Evolutionary conservation across 805 yeast genomes (phyloP).

Genomic region (Ogataea degrootiae): DNA sequence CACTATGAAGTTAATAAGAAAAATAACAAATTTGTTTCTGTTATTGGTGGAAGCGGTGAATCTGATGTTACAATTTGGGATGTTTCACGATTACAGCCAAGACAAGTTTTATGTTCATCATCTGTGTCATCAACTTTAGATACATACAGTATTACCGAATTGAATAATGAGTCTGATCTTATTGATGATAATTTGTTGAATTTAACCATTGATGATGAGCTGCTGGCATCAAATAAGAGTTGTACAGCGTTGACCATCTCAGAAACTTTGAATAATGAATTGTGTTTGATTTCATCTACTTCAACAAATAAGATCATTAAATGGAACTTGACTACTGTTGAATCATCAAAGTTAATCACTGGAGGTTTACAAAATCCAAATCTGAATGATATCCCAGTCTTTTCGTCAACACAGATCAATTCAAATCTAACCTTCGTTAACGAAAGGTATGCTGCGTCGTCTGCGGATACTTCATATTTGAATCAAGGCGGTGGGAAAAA

Average conservation of each 20-base stretch:
- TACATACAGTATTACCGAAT: slow-evolving; percentile 21
- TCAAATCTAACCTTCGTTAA: slow-evolving; percentile 37
- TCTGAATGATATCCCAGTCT: slow-evolving; percentile 11
- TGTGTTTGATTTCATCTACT: slow-evolving; percentile 16
- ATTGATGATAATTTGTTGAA: slow-evolving; percentile 20
- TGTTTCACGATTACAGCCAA: slow-evolving; percentile 55
- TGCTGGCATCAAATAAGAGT: slow-evolving; percentile 17
- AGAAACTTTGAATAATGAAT: slow-evolving; percentile 5
- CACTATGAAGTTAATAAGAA: slow-evolving; percentile 31
- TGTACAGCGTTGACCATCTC: slow-evolving; percentile 19
- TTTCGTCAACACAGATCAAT: slow-evolving; percentile 32
- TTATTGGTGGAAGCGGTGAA: slow-evolving; percentile 62
- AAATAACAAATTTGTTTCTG: slow-evolving; percentile 42
- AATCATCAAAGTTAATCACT: slow-evolving; percentile 30
- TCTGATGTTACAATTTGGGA: slow-evolving; percentile 73
- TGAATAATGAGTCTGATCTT: slow-evolving; percentile 17
- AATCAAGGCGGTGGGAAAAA: slow-evolving; percentile 2
- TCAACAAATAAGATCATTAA: slow-evolving; percentile 23
- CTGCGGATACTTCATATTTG: slow-evolving; percentile 2
- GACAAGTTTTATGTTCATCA: slow-evolving; percentile 24
- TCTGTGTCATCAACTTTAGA: slow-evolving; percentile 22
- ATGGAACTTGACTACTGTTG: slow-evolving; percentile 35
- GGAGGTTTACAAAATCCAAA: slow-evolving; percentile 10
- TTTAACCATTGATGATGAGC: slow-evolving; percentile 8
- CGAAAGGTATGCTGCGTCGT: slow-evolving; percentile 29